A percentile compares a stretch with the other conserved stretches of the same genome.
Evolutionary conservation across 805 yeast genomes (phyloP).

Genomic region (Ogataea paradorogensis): DNA sequence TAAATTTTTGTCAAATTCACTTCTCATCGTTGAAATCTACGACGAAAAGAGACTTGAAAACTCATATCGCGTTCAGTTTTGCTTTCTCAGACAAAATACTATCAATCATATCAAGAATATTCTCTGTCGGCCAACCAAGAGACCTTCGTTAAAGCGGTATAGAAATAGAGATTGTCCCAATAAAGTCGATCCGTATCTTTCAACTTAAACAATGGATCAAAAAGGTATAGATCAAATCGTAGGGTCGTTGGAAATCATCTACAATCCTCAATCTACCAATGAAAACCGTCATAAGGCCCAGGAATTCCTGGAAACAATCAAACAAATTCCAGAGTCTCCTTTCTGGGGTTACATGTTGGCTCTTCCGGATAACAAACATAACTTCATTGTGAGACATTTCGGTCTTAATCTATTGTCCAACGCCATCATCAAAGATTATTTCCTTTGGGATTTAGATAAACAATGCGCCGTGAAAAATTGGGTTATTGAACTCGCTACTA

Average conservation of each 20-base stretch:
- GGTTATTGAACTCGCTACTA: slow-evolving; percentile 74
- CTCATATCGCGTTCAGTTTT: neutral
- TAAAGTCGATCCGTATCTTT: neutral
- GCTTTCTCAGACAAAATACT: neutral
- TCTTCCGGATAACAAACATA: slow-evolving; percentile 53
- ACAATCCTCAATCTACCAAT: slow-evolving; percentile 63
- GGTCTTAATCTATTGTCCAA: slow-evolving; percentile 79
- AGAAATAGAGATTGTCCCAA: no score
- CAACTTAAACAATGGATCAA: slow-evolving; percentile 48
- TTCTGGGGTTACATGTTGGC: slow-evolving; percentile 90
- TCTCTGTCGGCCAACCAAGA: neutral
- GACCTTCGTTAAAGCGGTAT: neutral
- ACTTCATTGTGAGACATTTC: slow-evolving; percentile 80
- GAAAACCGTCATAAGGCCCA: slow-evolving; percentile 54
- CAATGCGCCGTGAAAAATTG: slow-evolving; percentile 72
- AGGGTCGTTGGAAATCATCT: slow-evolving; percentile 71
- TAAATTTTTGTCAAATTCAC: neutral
- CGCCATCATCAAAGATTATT: slow-evolving; percentile 61
- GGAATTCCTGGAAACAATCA: slow-evolving; percentile 69
- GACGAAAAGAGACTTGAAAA: neutral
- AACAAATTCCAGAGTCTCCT: slow-evolving; percentile 79
- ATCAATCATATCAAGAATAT: neutral
- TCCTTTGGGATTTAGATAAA: slow-evolving; percentile 51
- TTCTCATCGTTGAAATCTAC: neutral
- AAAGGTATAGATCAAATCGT: slow-evolving; percentile 71